Conservation (phyloP, 805 yeast genomes). For the Metschnikowia peoriensis region DNA sequence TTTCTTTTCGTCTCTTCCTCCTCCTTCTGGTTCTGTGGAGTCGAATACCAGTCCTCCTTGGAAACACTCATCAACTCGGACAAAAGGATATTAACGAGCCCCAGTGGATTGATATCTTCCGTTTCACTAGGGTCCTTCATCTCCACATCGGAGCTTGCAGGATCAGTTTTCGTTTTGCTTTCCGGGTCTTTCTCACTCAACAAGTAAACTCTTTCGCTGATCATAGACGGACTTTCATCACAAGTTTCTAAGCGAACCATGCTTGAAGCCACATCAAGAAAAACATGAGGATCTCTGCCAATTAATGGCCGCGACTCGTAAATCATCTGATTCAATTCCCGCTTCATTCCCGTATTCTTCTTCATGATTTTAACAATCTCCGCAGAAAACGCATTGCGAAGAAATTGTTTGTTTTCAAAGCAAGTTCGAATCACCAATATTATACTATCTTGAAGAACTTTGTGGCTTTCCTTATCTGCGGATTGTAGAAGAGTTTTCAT, state of each 20-base stretch:
- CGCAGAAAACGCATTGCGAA: constrained; percentile 47
- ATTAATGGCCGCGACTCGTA: constrained; percentile 51
- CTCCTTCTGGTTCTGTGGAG: constrained; percentile 3
- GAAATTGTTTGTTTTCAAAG: constrained; percentile 56
- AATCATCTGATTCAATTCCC: constrained; percentile 37
- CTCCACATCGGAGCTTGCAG: constrained; percentile 23
- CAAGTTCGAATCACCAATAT: constrained; percentile 63
- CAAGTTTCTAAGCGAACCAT: constrained; percentile 45
- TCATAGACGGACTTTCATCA: constrained; percentile 32
- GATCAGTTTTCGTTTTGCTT: constrained; percentile 4
- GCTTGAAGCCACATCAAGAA: constrained; percentile 43
- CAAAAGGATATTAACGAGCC: constrained; percentile 62
- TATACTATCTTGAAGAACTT: constrained; percentile 27
- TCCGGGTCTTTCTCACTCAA: constrained; percentile 5
- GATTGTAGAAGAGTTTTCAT: constrained; percentile 31
- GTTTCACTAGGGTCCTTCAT: constrained; percentile 25
- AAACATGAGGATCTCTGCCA: constrained; percentile 49
- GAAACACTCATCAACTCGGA: constrained; percentile 57
- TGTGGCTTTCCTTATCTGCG: constrained; percentile 16
- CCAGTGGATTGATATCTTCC: constrained; percentile 34
- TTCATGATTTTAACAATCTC: constrained; percentile 45
- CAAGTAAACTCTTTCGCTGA: constrained; percentile 23
- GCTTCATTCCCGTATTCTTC: constrained; percentile 3
- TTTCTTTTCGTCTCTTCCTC: not conserved
- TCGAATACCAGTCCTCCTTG: constrained; percentile 37